These are phyloP conservation scores for Fusarium irregulare DNA, from an alignment of 2,329 filamentous ascomycete species.

Conservation along the genomic window DNA sequence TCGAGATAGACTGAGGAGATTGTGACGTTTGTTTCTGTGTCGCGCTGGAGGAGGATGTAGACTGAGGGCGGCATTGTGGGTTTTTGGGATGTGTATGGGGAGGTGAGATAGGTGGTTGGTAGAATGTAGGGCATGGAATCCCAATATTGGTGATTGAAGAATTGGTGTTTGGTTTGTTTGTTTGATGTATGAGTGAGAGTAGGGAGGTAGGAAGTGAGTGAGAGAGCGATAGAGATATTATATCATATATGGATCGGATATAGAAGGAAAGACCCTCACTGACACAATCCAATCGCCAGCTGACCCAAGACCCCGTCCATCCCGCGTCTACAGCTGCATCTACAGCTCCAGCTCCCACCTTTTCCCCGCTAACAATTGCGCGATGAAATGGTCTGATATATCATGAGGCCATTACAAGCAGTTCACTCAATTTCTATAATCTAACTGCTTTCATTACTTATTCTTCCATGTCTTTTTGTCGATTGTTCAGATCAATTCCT, in stretches of 20 bases:
- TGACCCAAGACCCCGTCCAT: conserved; percentile 13
- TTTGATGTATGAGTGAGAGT: conserved; percentile 3
- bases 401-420: background rate
- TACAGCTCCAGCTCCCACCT: conserved; percentile 1
- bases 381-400: conserved; percentile 39
- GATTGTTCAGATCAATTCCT: conserved; percentile 6
- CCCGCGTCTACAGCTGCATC: conserved; percentile 7
- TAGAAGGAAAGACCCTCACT: conserved; percentile 20
- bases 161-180: background rate
- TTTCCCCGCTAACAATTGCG: conserved; percentile 29
- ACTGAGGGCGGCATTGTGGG: conserved; percentile 47
- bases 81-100: conserved; percentile 15
- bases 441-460: background rate
- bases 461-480: conserved; percentile 3
- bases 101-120: conserved; percentile 16
- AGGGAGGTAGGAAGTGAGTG: conserved; percentile 1
- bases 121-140: conserved; percentile 18
- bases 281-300: conserved; percentile 32
- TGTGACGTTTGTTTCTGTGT: conserved; percentile 41
- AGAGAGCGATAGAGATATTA: conserved; percentile 35
- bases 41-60: conserved; percentile 50
- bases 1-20: conserved; percentile 50
- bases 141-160: background rate
- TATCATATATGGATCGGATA: conserved; percentile 25
- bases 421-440: background rate